Base-by-base conservation (phyloP, 2,329 filamentous ascomycete genomes). In the Thielaviopsis populi region DNA sequence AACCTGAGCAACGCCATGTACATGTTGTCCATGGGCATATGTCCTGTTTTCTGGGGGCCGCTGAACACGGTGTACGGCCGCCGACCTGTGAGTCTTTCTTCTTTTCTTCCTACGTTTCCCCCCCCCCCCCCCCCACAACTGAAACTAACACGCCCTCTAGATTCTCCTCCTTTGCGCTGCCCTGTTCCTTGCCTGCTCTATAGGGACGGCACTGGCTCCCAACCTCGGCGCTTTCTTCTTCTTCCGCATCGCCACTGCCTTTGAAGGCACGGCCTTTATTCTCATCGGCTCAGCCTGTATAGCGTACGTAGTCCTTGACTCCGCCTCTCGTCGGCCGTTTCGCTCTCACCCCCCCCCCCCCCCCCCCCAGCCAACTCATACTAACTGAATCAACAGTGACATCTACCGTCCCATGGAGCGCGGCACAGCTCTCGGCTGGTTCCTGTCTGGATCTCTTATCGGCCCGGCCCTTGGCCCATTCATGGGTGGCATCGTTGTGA, bases 1-100 rank as follows among this genome's bases (percentile, higher is more conserved):
- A 88, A 89, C 70, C 73, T 87, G 54, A 85, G 81, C 70, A 92
- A 91, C 73, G 87, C 88, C 0, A 73, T 86, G n/a, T 89, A 89
- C 68, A 80, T 89, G 76, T 72, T 85, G 3, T 84, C 86, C 68
- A 91, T 91, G 87, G 87, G 85, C 0, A 64, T 89, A 3, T 82
- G 80, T 15, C 83, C 87, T 1, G 79, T 84, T 10, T 80, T 91
- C 63, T 91, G 86, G 80, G 86, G 87, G 0, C 88, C 88, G 0
- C 75, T 89, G 66, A 87, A 85, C 67, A 82, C 85, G 68, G 79
- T 86, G 0, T 84, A 82, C 69, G 83, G 83, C 13, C 77, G 83
- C 64, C 75, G 81, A 69, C 75, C 76, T 63, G 83, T 85, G 69
- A 71, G 80, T 73, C 41, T 15, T 22, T 5, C n/a, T 6, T 54